A percentile compares a stretch with the other conserved stretches of the same genome.
These are phyloP conservation scores for Calonectria honghensis DNA, from an alignment of 2,329 filamentous ascomycete genomes.

Conservation along the genomic window DNA sequence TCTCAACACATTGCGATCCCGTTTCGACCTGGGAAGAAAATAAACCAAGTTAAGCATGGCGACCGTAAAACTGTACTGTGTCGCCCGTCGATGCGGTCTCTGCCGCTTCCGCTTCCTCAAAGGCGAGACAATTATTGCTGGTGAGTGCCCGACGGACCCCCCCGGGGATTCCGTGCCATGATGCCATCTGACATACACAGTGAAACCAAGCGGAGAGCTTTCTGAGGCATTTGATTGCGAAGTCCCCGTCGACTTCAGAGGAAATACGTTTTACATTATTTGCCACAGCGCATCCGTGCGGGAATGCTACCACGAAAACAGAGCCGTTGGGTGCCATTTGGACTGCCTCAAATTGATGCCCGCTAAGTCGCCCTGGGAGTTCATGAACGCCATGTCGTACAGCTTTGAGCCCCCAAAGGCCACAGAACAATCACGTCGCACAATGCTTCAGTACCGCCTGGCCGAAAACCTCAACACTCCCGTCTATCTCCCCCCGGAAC, in stretches of 20 bases:
- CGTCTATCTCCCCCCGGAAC: neutral
- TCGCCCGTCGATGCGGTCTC: conserved; percentile 25
- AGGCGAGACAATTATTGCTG: conserved; percentile 13
- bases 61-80: conserved; percentile 4
- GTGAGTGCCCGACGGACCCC: neutral
- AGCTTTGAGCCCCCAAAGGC: neutral
- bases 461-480: neutral
- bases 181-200: conserved; percentile 5
- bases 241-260: neutral
- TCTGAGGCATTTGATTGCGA: conserved; percentile 8
- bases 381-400: neutral
- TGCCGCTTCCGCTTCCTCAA: conserved; percentile 13
- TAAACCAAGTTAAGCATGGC: neutral
- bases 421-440: neutral
- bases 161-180: neutral
- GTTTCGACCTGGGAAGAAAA: neutral
- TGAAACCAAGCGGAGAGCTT: neutral
- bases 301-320: conserved; percentile 9
- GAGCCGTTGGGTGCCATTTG: conserved; percentile 13
- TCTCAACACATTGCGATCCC: too few species aligned
- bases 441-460: neutral
- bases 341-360: conserved; percentile 13
- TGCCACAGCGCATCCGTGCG: neutral
- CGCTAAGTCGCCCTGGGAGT: neutral
- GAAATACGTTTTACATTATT: conserved; percentile 13